These are phyloP conservation scores for Boletus coccyginus DNA, from an alignment of 768 basidiomycete genomes.

Conservation along the genomic window DNA sequence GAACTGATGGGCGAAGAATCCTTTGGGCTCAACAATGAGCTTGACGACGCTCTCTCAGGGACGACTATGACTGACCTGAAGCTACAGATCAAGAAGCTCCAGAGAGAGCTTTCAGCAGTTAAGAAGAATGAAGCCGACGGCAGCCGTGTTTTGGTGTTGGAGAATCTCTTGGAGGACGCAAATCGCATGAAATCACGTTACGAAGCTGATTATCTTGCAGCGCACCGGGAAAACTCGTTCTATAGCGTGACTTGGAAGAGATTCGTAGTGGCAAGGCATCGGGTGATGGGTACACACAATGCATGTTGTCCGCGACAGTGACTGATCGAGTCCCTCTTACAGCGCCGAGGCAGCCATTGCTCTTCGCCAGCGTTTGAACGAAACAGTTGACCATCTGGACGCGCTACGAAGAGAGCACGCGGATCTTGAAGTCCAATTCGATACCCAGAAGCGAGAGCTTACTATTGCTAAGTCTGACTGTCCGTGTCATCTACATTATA, in stretches of 20 bases:
- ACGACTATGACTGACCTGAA: conserved; percentile 92
- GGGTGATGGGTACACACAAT: conserved; percentile 67
- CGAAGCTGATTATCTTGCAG: conserved; percentile 81
- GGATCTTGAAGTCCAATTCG: conserved; percentile 68
- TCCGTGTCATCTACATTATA: conserved; percentile 37
- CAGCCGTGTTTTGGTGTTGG: conserved; percentile 77
- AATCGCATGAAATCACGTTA: conserved; percentile 88
- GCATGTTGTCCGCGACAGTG: neutral
- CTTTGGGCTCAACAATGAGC: conserved; percentile 75
- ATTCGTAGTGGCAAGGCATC: conserved; percentile 82
- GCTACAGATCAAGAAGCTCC: conserved; percentile 76
- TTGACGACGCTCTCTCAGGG: conserved; percentile 82
- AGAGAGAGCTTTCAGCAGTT: conserved; percentile 75
- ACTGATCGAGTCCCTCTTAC: conserved; percentile 6
- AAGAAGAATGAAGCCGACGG: conserved; percentile 74
- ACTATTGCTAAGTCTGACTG: conserved; percentile 84
- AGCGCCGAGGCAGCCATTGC: conserved; percentile 88
- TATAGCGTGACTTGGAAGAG: conserved; percentile 83
- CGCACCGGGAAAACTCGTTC: conserved; percentile 76
- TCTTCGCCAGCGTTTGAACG: conserved; percentile 81
- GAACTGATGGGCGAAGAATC: conserved; percentile 47
- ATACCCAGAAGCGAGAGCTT: conserved; percentile 62
- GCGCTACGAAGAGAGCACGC: conserved; percentile 61
- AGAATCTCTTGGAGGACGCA: conserved; percentile 89
- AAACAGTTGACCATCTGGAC: conserved; percentile 82